Evolutionary conservation across 2,329 filamentous ascomycete species (phyloP), one percentile per base, ranked within the genome.

Genomic region (Colletotrichum sidae): DNA sequence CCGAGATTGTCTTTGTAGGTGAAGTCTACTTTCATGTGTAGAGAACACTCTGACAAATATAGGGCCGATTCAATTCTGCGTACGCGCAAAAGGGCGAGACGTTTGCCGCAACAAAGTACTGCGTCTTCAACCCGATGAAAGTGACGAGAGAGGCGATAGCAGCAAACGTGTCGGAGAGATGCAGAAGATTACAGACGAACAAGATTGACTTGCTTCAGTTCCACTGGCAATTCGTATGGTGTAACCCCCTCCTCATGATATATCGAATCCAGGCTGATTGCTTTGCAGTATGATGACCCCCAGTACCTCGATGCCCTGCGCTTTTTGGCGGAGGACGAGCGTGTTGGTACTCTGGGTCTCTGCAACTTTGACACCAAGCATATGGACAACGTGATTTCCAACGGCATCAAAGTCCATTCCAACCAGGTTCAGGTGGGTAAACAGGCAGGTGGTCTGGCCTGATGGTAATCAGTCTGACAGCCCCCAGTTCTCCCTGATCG

Each of bases 31-130:
- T 2, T 41, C 3, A 39, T 3, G 6, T 8, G 13, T 34, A 6
- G 5, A 3, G 6, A 6, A 2, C 15, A 7, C 3, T 13, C 37
- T 59, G 15, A 25, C 12, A 33, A 73, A 71, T 71, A 72, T 6
- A 76, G 78, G 38, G 76, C 72, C 11, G 76, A 11, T 76, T 72
- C 46, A 73, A 74, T 6, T 66, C 74, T 12, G 74, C 77, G 2
- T 34, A 65, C 76, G 9, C 61, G 69, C 55, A 72, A 7, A 70
- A 65, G 15, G 42, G 67, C 2, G 50, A 66, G 1, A 66, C 76
- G 2, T 77, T 72, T 42, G 75, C 76, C 0, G 76, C 74, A 1
- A 79, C 75, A 0, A 79, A 79, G 52, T 78, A 74, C 69, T 78
- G 76, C 51, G 67, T 79, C 2, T 79, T 78, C 55, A 68, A 70